Percentiles rank a stretch among this genome's conserved stretches.
Evolutionary conservation across 345 rosid genomes (phyloP).

Genomic region (Nephelium lappaceum): DNA sequence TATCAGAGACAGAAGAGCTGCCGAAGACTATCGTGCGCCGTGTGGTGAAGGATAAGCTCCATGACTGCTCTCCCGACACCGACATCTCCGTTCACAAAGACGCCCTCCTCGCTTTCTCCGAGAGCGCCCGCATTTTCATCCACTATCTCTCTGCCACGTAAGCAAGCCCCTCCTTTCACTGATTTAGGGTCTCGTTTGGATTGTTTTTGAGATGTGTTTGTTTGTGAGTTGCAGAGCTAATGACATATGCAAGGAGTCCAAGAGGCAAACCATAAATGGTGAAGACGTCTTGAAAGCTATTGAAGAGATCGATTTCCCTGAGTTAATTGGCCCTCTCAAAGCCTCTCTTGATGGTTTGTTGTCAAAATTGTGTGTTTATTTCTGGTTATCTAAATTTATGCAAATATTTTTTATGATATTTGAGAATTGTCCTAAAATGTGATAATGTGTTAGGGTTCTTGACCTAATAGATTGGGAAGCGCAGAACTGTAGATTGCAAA

Average conservation of each 20-base stretch:
- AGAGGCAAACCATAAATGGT: constrained; percentile 65
- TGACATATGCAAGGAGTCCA: constrained; percentile 71
- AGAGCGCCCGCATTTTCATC: constrained; percentile 74
- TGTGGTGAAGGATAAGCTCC: constrained; percentile 83
- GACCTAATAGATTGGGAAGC: background rate
- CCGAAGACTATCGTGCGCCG: constrained; percentile 86
- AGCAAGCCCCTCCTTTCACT: background rate
- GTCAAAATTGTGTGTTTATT: too few relatives aligned
- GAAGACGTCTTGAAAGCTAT: constrained; percentile 62
- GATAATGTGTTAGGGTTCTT: too few relatives aligned
- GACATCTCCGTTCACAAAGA: constrained; percentile 64
- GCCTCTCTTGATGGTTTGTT: constrained; percentile 60
- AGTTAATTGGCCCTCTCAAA: constrained; percentile 55
- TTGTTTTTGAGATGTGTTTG: background rate
- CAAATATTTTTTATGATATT: too few relatives aligned
- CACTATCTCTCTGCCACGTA: constrained; percentile 80
- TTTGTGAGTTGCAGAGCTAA: constrained; percentile 49
- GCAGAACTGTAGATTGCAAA: background rate
- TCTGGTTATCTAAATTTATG: too few relatives aligned
- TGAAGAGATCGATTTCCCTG: constrained; percentile 66
- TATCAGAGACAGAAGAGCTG: constrained; percentile 70
- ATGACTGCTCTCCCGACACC: constrained; percentile 65
- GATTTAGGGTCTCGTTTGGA: constrained; percentile 21
- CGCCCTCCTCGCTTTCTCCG: constrained; percentile 66
- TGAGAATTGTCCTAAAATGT: background rate